Conservation (phyloP, 2,329 filamentous ascomycete species). For the Penicillium concentricum region DNA sequence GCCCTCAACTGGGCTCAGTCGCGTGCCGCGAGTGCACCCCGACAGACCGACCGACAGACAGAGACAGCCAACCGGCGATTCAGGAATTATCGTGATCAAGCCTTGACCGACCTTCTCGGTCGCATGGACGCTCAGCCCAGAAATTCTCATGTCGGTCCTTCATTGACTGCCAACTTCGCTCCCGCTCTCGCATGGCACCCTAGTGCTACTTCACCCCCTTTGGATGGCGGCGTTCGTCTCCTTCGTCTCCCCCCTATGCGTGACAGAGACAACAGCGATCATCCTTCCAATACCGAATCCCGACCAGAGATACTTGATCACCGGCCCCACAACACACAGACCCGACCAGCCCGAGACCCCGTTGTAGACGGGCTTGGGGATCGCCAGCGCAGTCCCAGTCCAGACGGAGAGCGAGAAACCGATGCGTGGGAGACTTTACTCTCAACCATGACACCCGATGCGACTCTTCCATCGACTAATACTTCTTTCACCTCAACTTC, state of each 20-base stretch:
- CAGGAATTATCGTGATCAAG: conserved; percentile 30
- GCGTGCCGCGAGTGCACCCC: conserved; percentile 1
- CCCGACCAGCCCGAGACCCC: conserved; percentile 20
- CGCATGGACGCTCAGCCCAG: conserved; percentile 19
- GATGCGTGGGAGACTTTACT: conserved; percentile 77
- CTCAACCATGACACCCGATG: conserved; percentile 76
- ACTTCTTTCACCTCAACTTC: conserved; percentile 73
- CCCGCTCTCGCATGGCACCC: conserved; percentile 40
- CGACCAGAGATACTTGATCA: conserved; percentile 13
- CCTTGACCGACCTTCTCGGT: conserved; percentile 27
- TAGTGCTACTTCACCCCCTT: conserved; percentile 22
- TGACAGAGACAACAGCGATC: conserved; percentile 23
- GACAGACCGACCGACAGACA: background rate
- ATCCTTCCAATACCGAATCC: conserved; percentile 28
- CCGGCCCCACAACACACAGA: conserved; percentile 21
- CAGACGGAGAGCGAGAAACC: conserved; percentile 52
- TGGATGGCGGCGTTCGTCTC: conserved; percentile 21
- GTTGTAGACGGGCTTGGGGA: conserved; percentile 74
- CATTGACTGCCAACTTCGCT: conserved; percentile 46
- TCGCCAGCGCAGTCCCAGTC: conserved; percentile 77
- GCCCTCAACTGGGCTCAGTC: conserved; percentile 15
- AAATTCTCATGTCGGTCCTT: conserved; percentile 9
- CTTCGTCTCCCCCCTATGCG: conserved; percentile 28
- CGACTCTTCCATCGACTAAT: conserved; percentile 72
- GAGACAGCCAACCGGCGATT: conserved; percentile 6